Evolutionary conservation across 495 filamentous ascomycete species (phyloP).

Genomic region (Trichocladium antarcticum): DNA sequence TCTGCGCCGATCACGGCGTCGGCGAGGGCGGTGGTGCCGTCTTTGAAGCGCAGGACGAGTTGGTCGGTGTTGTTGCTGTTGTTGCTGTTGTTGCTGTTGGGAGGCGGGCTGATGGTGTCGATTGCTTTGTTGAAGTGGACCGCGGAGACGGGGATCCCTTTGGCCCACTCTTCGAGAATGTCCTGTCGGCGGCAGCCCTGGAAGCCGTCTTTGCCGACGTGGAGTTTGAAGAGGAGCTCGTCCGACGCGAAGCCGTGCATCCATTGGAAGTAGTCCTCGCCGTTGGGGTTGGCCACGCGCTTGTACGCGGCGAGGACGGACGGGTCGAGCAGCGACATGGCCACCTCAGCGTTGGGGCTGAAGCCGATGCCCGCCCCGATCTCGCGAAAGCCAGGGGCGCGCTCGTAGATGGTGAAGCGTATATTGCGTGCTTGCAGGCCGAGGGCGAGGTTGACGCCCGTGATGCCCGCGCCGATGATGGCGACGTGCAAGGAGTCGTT

Average conservation of each 20-base stretch:
- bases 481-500: slow-evolving; percentile 32
- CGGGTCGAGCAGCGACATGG: slow-evolving; percentile 42
- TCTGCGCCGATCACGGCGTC: slow-evolving; percentile 38
- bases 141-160: slow-evolving; percentile 13
- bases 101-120: slow-evolving; percentile 2
- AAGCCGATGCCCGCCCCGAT: slow-evolving; percentile 52
- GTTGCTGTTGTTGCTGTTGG: too few species aligned
- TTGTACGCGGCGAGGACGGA: slow-evolving; percentile 25
- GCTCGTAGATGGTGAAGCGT: slow-evolving; percentile 46
- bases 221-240: slow-evolving; percentile 24
- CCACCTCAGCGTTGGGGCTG: slow-evolving; percentile 46
- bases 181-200: slow-evolving; percentile 33
- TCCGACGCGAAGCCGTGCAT: slow-evolving; percentile 26
- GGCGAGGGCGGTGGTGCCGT: slow-evolving; percentile 24
- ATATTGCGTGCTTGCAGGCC: slow-evolving; percentile 44
- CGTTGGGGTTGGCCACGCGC: slow-evolving; percentile 28
- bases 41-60: slow-evolving; percentile 25
- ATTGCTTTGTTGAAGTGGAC: slow-evolving; percentile 31
- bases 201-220: slow-evolving; percentile 33
- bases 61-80: background rate
- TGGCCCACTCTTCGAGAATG: slow-evolving; percentile 34
- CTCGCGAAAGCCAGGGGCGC: slow-evolving; percentile 40
- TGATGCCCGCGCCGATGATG: slow-evolving; percentile 52
- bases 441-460: slow-evolving; percentile 45
- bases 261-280: slow-evolving; percentile 37